Percentiles rank a stretch among this genome's conserved stretches.
Evolutionary conservation across 2,329 filamentous ascomycete genomes (phyloP).

Genomic region (Tolypocladium cylindrosporum): DNA sequence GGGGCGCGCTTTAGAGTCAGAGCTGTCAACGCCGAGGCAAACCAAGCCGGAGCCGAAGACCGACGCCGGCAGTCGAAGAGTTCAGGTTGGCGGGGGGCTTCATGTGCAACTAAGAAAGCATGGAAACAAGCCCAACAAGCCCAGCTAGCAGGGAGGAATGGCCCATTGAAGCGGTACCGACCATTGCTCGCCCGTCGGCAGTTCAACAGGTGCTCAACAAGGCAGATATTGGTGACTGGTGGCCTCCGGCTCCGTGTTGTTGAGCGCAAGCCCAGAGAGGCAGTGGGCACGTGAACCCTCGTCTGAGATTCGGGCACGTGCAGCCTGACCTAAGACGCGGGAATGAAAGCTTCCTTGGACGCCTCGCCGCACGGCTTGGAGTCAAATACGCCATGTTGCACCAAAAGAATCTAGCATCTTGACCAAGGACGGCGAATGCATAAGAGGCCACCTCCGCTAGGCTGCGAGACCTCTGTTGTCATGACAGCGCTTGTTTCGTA

Average conservation of each 20-base stretch:
- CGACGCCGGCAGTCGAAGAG: background rate
- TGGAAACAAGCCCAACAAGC: too few species aligned
- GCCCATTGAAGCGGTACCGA: background rate
- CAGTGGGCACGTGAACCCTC: background rate
- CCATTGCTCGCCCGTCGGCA: background rate
- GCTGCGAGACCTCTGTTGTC: too few species aligned
- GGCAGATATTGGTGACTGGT: background rate
- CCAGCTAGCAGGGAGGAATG: background rate
- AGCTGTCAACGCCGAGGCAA: background rate
- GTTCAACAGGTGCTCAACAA: background rate
- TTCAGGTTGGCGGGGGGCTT: background rate
- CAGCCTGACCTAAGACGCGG: background rate
- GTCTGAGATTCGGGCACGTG: background rate
- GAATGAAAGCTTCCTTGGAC: background rate
- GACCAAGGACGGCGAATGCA: background rate
- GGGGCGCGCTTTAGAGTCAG: background rate
- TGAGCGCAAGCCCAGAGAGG: background rate
- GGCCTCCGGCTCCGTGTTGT: background rate
- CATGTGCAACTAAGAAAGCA: background rate
- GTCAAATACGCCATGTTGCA: background rate
- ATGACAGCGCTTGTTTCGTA: background rate
- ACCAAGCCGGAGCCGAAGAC: background rate
- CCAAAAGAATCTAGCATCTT: background rate
- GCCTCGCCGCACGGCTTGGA: background rate
- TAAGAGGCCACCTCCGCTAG: too few species aligned